A percentile compares a stretch with the other conserved stretches of the same genome.
Evolutionary conservation across 768 basidiomycete genomes (phyloP).

Genomic region (Tubosaeta brunneosetosa): DNA sequence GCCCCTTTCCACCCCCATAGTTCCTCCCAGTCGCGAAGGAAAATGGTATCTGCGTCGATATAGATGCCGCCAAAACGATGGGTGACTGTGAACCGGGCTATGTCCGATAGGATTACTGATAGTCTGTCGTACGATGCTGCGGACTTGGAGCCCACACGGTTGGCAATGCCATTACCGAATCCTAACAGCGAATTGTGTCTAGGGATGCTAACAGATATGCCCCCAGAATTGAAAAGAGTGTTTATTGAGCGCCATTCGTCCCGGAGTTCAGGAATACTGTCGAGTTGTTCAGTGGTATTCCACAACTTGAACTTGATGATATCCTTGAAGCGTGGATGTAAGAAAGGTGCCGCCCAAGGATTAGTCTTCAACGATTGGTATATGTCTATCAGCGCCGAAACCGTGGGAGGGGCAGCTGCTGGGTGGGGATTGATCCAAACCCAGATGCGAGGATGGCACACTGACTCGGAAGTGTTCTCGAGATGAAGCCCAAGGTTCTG

Average conservation of each 20-base stretch:
- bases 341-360: slow-evolving; percentile 84
- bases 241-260: slow-evolving; percentile 81
- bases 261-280: slow-evolving; percentile 67
- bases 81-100: slow-evolving; percentile 93
- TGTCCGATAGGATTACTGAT: slow-evolving; percentile 89
- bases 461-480: slow-evolving; percentile 27
- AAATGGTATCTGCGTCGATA: slow-evolving; percentile 88
- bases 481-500: slow-evolving; percentile 84
- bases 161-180: slow-evolving; percentile 9
- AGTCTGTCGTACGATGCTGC: slow-evolving; percentile 68
- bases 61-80: slow-evolving; percentile 94
- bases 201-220: slow-evolving; percentile 60
- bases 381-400: slow-evolving; percentile 76
- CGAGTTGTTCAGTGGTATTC: slow-evolving; percentile 96
- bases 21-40: slow-evolving; percentile 82
- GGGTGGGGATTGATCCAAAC: slow-evolving; percentile 74
- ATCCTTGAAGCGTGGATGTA: neutral
- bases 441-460: neutral
- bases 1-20: neutral
- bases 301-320: slow-evolving; percentile 56
- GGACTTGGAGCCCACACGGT: slow-evolving; percentile 54
- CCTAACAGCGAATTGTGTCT: neutral
- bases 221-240: slow-evolving; percentile 84
- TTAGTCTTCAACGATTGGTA: slow-evolving; percentile 60
- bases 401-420: slow-evolving; percentile 59